Conservation (phyloP, 2,329 filamentous ascomycete genomes). For the Ascochyta rabiei region DNA sequence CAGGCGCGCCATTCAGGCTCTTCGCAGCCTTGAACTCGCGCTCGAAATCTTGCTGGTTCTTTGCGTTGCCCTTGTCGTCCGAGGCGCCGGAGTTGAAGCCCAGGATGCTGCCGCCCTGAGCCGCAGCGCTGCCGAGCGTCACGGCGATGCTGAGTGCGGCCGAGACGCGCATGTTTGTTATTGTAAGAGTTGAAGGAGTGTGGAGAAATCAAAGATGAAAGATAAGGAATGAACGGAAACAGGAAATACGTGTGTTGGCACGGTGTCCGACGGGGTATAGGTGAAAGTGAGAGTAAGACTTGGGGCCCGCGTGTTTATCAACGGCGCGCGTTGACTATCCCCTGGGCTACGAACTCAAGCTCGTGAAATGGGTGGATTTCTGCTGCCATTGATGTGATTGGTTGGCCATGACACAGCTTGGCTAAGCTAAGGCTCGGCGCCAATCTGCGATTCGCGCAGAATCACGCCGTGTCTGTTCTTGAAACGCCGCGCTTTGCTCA, state of each 20-base stretch:
- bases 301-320: conserved; percentile 16
- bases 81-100: conserved; percentile 46
- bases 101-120: conserved; percentile 32
- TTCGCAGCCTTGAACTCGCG: conserved; percentile 70
- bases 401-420: conserved; percentile 3
- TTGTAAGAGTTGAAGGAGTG: conserved; percentile 9
- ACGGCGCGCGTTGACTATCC: conserved; percentile 1
- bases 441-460: conserved; percentile 5
- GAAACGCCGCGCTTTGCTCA: conserved; percentile 3
- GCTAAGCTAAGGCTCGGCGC: conserved; percentile 12
- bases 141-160: conserved; percentile 30
- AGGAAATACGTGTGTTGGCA: not conserved
- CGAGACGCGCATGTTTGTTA: conserved; percentile 27
- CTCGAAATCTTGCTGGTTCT: conserved; percentile 70
- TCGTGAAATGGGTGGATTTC: conserved; percentile 8
- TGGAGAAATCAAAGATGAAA: not conserved
- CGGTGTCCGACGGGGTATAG: not conserved
- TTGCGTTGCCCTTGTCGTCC: conserved; percentile 48
- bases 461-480: not conserved
- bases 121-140: conserved; percentile 27
- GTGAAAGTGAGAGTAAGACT: conserved; percentile 3
- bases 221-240: not conserved
- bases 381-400: conserved; percentile 1
- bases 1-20: conserved; percentile 65
- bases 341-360: conserved; percentile 3